Conservation (phyloP, 2,329 filamentous ascomycete species). For the Epichloe bromicola region DNA sequence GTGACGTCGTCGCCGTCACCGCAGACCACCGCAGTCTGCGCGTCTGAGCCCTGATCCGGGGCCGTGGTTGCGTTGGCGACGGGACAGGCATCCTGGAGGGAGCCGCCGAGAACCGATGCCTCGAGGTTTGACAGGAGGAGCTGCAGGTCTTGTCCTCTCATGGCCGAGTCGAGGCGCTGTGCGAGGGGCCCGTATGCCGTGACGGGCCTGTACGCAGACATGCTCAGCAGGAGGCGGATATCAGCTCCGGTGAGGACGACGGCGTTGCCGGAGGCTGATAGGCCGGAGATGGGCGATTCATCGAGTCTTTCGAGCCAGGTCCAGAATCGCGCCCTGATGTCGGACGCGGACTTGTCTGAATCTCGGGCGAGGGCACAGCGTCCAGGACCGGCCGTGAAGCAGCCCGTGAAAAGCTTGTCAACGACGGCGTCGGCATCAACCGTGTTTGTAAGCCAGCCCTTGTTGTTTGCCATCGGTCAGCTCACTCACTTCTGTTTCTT, state of each 20-base stretch:
- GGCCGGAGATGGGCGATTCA: slow-evolving; percentile 12
- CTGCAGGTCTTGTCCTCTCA: slow-evolving; percentile 9
- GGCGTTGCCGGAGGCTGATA: slow-evolving; percentile 10
- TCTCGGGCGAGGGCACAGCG: slow-evolving; percentile 17
- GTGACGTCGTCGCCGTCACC: slow-evolving; percentile 19
- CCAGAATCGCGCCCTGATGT: slow-evolving; percentile 21
- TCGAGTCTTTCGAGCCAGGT: slow-evolving; percentile 18
- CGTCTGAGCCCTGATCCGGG: slow-evolving; percentile 10
- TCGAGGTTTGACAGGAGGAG: background rate
- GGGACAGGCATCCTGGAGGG: slow-evolving; percentile 12
- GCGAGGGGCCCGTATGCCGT: slow-evolving; percentile 7
- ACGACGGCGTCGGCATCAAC: slow-evolving; percentile 24
- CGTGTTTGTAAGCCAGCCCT: slow-evolving; percentile 24
- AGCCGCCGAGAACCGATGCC: slow-evolving; percentile 1
- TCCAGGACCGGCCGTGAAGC: slow-evolving; percentile 17
- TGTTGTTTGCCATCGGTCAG: too few relatives aligned
- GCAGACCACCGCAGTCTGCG: slow-evolving; percentile 19
- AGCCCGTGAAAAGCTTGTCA: slow-evolving; percentile 22
- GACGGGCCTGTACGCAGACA: slow-evolving; percentile 19
- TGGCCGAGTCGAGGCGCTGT: slow-evolving; percentile 7
- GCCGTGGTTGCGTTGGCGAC: background rate
- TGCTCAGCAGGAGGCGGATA: slow-evolving; percentile 15
- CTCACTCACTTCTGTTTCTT: too few relatives aligned
- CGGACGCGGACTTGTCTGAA: slow-evolving; percentile 13
- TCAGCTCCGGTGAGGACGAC: slow-evolving; percentile 20